Evolutionary conservation across 306 rosid genomes (phyloP), one percentile per base, ranked within the genome.

Genomic region (Cucurbita ficifolia): DNA sequence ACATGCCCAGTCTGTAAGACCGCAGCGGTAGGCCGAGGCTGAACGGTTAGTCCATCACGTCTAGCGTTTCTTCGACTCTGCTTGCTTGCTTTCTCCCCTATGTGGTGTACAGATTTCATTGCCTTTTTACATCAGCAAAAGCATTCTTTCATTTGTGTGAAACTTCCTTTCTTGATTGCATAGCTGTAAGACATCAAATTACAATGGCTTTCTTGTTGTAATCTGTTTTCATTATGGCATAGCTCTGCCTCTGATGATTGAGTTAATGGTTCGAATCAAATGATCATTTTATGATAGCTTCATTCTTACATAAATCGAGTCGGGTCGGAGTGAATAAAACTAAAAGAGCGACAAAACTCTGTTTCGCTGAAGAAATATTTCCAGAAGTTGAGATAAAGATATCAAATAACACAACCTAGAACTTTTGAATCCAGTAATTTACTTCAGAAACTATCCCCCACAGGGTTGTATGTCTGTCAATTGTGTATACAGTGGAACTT

Each of bases 1-100:
- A 80, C 82, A 75, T 95, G 99, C 84, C 99, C 99, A 0, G 88
- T 95, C 42, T 95, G 99, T 63, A 95, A 95, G 88, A 83, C 79
- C 55, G 90, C 92, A 73, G 92, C 87, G 1, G 79, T 57, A 72
- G 82, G 74, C 76, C 87, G 89, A 75, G 78, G 77, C 79, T 78
- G 76, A 83, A 68, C 21, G 51, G 73, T 68, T 46, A 50, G 81
- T 45, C 67, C 74, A 22, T n/a, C 16, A 63, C 5, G 49, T 69
- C 43, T 60, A 49, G 61, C 63, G 33, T 46, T 72, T 72, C 63
- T 35, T 29, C 77, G 73, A 73, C 65, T 14, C 52, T 73, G 76
- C 77, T 79, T 10, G 54, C 55, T 64, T 74, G 55, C 59, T 64
- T 72, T 64, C 57, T 74, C 58, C 68, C 55, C 57, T 64, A 62